A percentile compares a stretch with the other conserved stretches of the same genome.
Conservation (phyloP, 495 filamentous ascomycete species). For the Neurospora sp. region DNA sequence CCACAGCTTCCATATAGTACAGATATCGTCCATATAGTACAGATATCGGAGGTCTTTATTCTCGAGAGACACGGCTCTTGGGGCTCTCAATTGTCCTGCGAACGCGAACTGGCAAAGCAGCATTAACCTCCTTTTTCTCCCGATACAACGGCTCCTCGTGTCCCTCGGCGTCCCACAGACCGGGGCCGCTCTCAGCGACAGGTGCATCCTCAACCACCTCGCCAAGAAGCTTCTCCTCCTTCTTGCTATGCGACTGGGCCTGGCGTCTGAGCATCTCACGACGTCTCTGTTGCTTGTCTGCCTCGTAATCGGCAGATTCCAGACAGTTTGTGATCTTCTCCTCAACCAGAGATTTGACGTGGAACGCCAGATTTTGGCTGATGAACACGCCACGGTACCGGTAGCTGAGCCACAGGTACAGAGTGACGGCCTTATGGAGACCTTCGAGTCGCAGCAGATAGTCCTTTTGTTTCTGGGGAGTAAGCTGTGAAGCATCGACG, state of each 20-base stretch:
- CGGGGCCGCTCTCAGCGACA: conserved; percentile 7
- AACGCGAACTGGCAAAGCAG: background rate
- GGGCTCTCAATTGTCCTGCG: background rate
- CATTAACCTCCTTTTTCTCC: conserved; percentile 4
- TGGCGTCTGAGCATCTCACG: conserved; percentile 11
- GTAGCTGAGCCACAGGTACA: conserved; percentile 81
- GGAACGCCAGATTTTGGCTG: conserved; percentile 63
- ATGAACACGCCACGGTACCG: conserved; percentile 69
- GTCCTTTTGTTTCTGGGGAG: conserved; percentile 17
- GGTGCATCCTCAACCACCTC: conserved; percentile 3
- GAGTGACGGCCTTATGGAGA: conserved; percentile 70
- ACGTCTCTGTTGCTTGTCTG: conserved; percentile 5
- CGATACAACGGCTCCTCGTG: conserved; percentile 22
- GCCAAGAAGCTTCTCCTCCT: conserved; percentile 10
- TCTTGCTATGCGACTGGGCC: conserved; percentile 5
- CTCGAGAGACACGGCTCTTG: background rate
- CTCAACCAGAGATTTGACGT: conserved; percentile 74
- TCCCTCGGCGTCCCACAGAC: conserved; percentile 19
- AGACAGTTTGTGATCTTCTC: conserved; percentile 61
- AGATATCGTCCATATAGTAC: background rate
- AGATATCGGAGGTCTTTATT: background rate
- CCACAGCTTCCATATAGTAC: background rate
- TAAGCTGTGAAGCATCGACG: conserved; percentile 27
- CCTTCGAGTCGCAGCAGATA: conserved; percentile 59
- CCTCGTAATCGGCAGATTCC: conserved; percentile 21